Conservation (phyloP, 192 early-diverging fungal genomes). For the Dimargaris cristalligena region DNA sequence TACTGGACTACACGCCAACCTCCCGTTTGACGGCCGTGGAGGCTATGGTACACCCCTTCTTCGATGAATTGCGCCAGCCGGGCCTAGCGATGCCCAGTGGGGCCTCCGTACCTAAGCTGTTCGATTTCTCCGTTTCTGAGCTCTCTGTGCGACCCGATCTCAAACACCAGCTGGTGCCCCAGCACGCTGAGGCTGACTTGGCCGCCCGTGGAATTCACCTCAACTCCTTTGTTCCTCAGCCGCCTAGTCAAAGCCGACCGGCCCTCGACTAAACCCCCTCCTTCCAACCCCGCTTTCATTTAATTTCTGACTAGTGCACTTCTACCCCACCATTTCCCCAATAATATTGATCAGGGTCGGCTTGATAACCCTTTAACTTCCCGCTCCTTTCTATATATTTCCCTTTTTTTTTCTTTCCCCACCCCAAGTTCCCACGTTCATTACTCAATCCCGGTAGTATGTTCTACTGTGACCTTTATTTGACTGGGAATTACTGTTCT, state of each 20-base stretch:
- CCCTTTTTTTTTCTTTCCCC: too few relatives aligned
- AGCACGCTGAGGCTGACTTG: conserved; percentile 48
- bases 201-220: conserved; percentile 55
- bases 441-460: too few relatives aligned
- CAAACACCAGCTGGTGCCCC: conserved; percentile 62
- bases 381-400: too few relatives aligned
- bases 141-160: conserved; percentile 75
- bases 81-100: conserved; percentile 70
- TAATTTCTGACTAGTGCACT: too few relatives aligned
- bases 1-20: conserved; percentile 84
- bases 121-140: conserved; percentile 78
- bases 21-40: conserved; percentile 70
- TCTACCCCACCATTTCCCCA: too few relatives aligned
- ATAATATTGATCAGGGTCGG: too few relatives aligned
- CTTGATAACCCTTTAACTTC: too few relatives aligned
- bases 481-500: too few relatives aligned
- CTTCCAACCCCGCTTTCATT: too few relatives aligned
- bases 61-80: conserved; percentile 87
- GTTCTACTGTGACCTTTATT: too few relatives aligned
- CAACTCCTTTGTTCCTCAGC: conserved; percentile 48
- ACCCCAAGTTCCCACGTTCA: too few relatives aligned
- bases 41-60: conserved; percentile 88
- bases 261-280: conserved; percentile 34
- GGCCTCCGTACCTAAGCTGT: conserved; percentile 67
- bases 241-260: conserved; percentile 23